Evolutionary conservation across 441 rosid species (phyloP).

Genomic region (Bocquillonia castaneifolia): DNA sequence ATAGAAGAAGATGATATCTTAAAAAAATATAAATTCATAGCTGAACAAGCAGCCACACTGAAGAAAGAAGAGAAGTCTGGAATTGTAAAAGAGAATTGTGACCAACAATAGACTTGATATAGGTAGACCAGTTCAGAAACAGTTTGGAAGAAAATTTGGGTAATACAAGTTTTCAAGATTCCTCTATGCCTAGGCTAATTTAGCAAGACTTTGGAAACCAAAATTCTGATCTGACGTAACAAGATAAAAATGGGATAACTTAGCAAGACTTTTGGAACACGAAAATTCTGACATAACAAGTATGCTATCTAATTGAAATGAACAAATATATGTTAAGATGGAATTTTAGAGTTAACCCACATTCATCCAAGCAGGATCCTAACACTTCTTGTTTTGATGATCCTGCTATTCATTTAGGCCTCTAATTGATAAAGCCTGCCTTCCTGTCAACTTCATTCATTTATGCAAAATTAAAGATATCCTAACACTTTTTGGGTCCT

Average conservation of each 20-base stretch:
- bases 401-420: not conserved
- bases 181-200: no score
- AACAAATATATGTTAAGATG: not conserved
- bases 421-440: no score
- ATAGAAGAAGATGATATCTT: not conserved
- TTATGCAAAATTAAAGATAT: not conserved
- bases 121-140: not conserved
- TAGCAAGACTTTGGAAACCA: not conserved
- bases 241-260: no score
- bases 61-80: not conserved
- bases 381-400: not conserved
- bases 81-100: not conserved
- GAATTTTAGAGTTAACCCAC: not conserved
- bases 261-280: not conserved
- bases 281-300: not conserved
- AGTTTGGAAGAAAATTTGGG: not conserved
- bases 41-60: not conserved
- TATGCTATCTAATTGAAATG: not conserved
- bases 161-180: not conserved
- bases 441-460: not conserved
- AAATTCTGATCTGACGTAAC: not conserved
- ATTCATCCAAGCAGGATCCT: not conserved
- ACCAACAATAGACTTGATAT: not conserved
- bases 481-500: no score
- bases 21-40: not conserved